Conservation (phyloP, 345 rosid genomes). For the Eucalyptus pauciflora region DNA sequence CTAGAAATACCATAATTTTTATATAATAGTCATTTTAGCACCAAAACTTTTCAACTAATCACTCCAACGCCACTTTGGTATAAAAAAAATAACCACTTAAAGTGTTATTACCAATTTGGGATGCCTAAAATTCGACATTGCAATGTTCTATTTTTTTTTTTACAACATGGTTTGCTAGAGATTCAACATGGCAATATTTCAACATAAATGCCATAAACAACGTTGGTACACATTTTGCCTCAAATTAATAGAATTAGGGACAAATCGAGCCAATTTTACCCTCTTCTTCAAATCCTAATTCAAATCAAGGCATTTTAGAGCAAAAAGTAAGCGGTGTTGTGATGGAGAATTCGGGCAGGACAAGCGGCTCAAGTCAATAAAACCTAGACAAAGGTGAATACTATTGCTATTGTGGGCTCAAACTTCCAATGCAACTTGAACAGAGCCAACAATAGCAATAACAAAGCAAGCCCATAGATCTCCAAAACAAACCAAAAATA, state of each 20-base stretch:
- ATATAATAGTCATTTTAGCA: not conserved
- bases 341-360: not conserved
- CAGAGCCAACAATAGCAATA: not conserved
- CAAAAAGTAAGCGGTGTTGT: not conserved
- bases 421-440: not conserved
- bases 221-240: not conserved
- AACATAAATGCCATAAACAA: not conserved
- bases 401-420: not conserved
- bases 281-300: not conserved
- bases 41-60: not conserved
- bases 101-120: not conserved
- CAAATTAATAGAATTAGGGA: not conserved
- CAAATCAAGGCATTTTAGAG: not conserved
- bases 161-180: not conserved
- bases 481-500: too few relatives aligned
- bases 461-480: too few relatives aligned
- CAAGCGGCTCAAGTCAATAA: not conserved
- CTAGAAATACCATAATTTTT: not conserved
- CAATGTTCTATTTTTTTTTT: not conserved
- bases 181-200: not conserved
- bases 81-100: not conserved
- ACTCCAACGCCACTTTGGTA: not conserved
- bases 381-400: not conserved
- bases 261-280: not conserved
- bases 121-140: not conserved